Evolutionary conservation across 108 stramenopile species (phyloP), one percentile per base, ranked within the genome.

Genomic region (Craspedostauros australis): DNA sequence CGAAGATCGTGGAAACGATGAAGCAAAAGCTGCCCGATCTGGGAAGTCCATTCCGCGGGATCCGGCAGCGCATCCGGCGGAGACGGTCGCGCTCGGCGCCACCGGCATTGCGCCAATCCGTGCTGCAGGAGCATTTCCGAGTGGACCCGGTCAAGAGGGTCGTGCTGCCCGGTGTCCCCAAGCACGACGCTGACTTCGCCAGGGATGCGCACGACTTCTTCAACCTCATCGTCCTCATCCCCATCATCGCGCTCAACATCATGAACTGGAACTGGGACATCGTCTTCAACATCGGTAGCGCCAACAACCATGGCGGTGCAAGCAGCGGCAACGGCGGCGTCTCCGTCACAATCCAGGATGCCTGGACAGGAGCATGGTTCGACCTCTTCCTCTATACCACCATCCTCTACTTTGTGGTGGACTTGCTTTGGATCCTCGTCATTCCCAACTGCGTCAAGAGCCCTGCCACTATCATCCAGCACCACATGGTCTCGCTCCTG

Each of bases 201-300:
- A 56, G 87, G 40, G 87, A 89, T 56, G 28, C 61, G 8, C 91
- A 93, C 46, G 91, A 93, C 62, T 89, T 86, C 54, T 93, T 87
- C 72, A 93, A 93, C 57, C 49, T 93, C 15, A 72, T 93, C 36
- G 73, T 77, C 2, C 47, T 93, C 41, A 76, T 93, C 37, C 91
- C 91, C 0, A 69, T 93, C 18, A 62, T 84, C 18, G 85, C 75
- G 1, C 54, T 93, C 30, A 89, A 93, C 57, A 52, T 84, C 3
- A 75, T 89, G 65, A 93, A 93, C 39, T 93, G 91, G 91, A 75
- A 87, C 31, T 82, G 79, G 80, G 91, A 93, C 31, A 62, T 53
- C 23, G 62, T 92, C 0, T 34, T 80, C 2, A 72, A 66, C 9
- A 32, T 48, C 5, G 11, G 49, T 30, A 33, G 50, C 7, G 55